Base-by-base conservation (phyloP, 148 eudicot species). In the Camellia granthamiana region DNA sequence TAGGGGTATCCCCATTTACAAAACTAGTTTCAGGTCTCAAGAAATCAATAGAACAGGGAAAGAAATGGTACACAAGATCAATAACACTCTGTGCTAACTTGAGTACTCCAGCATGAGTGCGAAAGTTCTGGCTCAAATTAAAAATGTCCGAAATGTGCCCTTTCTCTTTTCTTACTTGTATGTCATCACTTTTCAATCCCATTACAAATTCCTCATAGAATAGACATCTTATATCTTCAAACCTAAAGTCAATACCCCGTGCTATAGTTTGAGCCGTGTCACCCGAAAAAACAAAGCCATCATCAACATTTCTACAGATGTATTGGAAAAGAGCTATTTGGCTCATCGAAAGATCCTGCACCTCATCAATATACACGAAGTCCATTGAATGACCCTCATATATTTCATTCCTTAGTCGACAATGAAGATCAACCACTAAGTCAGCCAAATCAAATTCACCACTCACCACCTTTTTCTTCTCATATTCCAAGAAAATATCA, bases 241-340 rank as follows among this genome's bases (percentile, higher is more conserved):
- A 89, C 16, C 92, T 67, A 62, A 89, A 89, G 74, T 83, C 84
- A 52, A 89, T 85, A 30, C 91, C 91, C 70, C 84, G 78, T 63
- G 91, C 91, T 21, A 89, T 89, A 7, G 91, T 87, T 18, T 89
- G 91, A 38, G 91, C 91, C 21, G 90, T 89, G 75, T 89, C 91
- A 62, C 91, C 90, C 15, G 90, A 89, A 78, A 89, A 85, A 60
- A 84, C 86, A 79, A 89, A 89, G 5, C 91, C 91, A 70, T 89
- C 90, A 3, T 85, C 81, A 38, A 85, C 91, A 85, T 87, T 89
- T 72, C 44, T 82, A 77, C 88, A 87, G 4, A 89, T 67, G 52
- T 85, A 86, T 54, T 88, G 86, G 55, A 90, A 88, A 2, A 90
- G 84, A 72, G 85, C 60, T 69, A 90, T 88, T 79, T 90, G 92